A percentile compares a stretch with the other conserved stretches of the same genome.
Evolutionary conservation across 2,329 filamentous ascomycete species (phyloP).

Genomic region (Fonsecaea multimorphosa): DNA sequence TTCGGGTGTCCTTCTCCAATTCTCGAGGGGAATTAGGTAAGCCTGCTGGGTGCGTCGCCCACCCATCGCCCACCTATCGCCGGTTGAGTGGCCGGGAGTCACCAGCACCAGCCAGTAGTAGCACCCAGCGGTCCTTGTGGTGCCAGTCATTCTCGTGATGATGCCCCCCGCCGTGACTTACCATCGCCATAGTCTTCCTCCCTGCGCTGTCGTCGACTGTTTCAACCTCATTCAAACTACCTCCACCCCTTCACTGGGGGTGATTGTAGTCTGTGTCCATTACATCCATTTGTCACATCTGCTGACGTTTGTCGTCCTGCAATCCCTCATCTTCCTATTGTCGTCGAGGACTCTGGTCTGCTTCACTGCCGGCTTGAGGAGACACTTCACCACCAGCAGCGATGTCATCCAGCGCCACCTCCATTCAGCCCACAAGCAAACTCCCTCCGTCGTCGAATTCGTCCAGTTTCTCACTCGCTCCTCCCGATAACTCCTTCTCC

Average conservation of each 20-base stretch:
- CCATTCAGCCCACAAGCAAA: constrained; percentile 31
- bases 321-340: constrained; percentile 1
- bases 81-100: not conserved
- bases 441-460: constrained; percentile 28
- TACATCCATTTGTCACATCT: not conserved
- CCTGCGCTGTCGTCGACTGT: constrained; percentile 8
- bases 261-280: constrained; percentile 28
- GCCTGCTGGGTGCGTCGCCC: not conserved
- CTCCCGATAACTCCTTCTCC: constrained; percentile 28
- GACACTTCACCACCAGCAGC: constrained; percentile 30
- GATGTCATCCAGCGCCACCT: constrained; percentile 39
- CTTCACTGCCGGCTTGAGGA: constrained; percentile 35
- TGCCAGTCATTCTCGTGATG: constrained; percentile 5
- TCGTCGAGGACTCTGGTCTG: constrained; percentile 37
- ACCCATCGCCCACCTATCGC: not conserved
- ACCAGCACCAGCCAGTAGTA: not conserved
- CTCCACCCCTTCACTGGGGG: constrained; percentile 33
- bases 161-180: constrained; percentile 12
- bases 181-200: constrained; percentile 6
- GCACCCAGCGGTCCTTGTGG: too few relatives aligned
- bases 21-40: not conserved
- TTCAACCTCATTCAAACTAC: constrained; percentile 17
- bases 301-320: not conserved
- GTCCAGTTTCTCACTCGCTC: constrained; percentile 34
- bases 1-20: too few relatives aligned